Conservation (phyloP, 1,284 basidiomycete species). For the Clitocybe nebularis region DNA sequence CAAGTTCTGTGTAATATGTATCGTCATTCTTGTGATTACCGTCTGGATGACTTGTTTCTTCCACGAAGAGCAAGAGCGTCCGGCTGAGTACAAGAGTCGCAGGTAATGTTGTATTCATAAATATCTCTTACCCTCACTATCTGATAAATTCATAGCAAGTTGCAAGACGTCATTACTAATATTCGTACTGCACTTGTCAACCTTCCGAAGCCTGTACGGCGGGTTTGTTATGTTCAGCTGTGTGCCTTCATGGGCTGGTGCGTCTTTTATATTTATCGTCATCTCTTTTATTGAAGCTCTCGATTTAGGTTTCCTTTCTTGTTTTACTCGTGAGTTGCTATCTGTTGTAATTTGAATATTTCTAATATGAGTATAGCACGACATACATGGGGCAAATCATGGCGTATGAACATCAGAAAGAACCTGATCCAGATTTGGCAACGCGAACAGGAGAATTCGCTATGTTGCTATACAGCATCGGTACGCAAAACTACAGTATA, state of each 20-base stretch:
- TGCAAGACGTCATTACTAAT: conserved; percentile 67
- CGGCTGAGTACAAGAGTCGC: conserved; percentile 33
- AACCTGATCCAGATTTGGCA: conserved; percentile 78
- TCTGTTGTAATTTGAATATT: conserved; percentile 5
- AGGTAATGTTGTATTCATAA: conserved; percentile 16
- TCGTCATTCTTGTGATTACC: conserved; percentile 74
- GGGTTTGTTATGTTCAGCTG: conserved; percentile 88
- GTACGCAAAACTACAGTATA: conserved; percentile 36
- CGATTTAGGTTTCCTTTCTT: conserved; percentile 83
- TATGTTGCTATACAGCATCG: conserved; percentile 86
- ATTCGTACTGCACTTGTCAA: conserved; percentile 72
- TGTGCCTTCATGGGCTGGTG: conserved; percentile 94
- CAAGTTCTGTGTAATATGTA: conserved; percentile 88
- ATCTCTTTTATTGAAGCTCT: conserved; percentile 2
- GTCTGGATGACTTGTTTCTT: conserved; percentile 86
- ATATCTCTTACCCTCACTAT: neutral
- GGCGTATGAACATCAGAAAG: conserved; percentile 68
- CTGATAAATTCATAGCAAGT: conserved; percentile 30
- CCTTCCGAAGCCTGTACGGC: conserved; percentile 78
- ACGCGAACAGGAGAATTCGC: conserved; percentile 87
- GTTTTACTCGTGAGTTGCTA: conserved; percentile 73
- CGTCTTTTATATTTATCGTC: conserved; percentile 12
- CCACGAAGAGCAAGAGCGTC: conserved; percentile 72
- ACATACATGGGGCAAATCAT: conserved; percentile 91
- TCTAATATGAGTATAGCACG: conserved; percentile 46